Base-by-base conservation (phyloP, 441 rosid genomes). In the Iberis amara region DNA sequence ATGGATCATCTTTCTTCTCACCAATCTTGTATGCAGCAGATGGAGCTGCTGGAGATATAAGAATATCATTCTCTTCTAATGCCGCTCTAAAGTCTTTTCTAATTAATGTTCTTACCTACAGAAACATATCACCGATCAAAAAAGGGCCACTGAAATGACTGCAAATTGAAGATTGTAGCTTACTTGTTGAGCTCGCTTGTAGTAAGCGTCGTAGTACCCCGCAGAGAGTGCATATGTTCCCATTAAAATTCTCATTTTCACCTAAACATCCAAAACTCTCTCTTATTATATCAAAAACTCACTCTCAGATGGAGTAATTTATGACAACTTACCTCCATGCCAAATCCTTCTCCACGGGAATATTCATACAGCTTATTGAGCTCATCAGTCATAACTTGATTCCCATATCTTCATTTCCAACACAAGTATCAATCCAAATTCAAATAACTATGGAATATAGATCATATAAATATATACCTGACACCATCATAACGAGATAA, bases 161-260 rank as follows among this genome's bases (percentile, higher is more conserved):
- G 18, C 18, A 24, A 9, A 6, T 18, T 15, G 51, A 66, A 15
- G 31, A 40, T 6, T 27, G 40, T 0, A 8, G 41, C 2, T 6
- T 68, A 91, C 96, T 83, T 88, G 89, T 62, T 88, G 98, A 35
- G 98, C 95, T 46, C 94, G 91, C 73, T 83, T 91, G 72, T 91
- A 91, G 64, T 87, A 83, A 38, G 96, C 95, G 71, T 91, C 94
- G 62, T 91, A 87, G 71, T 87, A 91, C 59, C 96, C 98, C 12
- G 94, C 86, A 55, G 95, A 91, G 51, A 91, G 88, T 43, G 86
- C 98, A 69, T 87, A 91, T 21, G 96, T 85, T 71, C 98, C 96
- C 96, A 85, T 91, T 73, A 91, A 68, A 52, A 91, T 87, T 70
- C 98, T 79, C 96, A 77, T 87, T 75, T 91, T 88, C 49, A 91